Conservation (phyloP, 1,284 basidiomycete species). For the Trichosporon sp. region DNA sequence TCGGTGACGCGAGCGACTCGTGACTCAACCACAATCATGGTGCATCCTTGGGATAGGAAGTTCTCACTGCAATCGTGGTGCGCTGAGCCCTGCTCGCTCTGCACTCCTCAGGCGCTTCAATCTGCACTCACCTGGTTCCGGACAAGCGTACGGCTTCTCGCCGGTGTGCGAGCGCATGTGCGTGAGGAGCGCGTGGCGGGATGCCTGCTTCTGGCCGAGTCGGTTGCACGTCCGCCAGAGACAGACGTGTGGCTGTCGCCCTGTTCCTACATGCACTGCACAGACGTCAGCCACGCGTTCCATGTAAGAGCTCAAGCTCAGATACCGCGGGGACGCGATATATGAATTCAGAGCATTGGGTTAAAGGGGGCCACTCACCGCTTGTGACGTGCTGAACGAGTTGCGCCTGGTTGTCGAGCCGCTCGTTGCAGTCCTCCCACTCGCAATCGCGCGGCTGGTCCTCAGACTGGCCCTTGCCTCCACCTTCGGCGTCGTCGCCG, state of each 20-base stretch:
- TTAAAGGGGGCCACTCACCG: constrained; percentile 33
- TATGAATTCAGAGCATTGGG: not conserved
- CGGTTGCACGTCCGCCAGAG: constrained; percentile 44
- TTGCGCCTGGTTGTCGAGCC: constrained; percentile 31
- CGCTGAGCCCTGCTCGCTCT: no score
- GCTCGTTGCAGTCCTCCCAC: constrained; percentile 42
- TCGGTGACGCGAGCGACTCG: not conserved
- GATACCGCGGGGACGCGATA: not conserved
- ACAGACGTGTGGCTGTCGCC: constrained; percentile 43
- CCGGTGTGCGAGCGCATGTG: constrained; percentile 96
- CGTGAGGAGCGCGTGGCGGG: constrained; percentile 44
- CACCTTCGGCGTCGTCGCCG: constrained; percentile 16
- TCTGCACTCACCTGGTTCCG: constrained; percentile 60
- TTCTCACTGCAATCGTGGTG: no score
- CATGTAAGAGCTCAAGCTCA: not conserved
- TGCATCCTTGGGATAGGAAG: no score
- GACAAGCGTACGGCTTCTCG: constrained; percentile 92
- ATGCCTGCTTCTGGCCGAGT: constrained; percentile 45
- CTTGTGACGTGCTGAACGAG: constrained; percentile 43
- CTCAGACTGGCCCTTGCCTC: constrained; percentile 8
- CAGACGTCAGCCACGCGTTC: constrained; percentile 16
- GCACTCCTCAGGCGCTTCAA: no score
- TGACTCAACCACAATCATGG: not conserved
- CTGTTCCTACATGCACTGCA: constrained; percentile 40
- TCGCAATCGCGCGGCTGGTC: constrained; percentile 27